Conservation (phyloP, 2,329 filamentous ascomycete species). For the Fusarium brevicatenulatum region DNA sequence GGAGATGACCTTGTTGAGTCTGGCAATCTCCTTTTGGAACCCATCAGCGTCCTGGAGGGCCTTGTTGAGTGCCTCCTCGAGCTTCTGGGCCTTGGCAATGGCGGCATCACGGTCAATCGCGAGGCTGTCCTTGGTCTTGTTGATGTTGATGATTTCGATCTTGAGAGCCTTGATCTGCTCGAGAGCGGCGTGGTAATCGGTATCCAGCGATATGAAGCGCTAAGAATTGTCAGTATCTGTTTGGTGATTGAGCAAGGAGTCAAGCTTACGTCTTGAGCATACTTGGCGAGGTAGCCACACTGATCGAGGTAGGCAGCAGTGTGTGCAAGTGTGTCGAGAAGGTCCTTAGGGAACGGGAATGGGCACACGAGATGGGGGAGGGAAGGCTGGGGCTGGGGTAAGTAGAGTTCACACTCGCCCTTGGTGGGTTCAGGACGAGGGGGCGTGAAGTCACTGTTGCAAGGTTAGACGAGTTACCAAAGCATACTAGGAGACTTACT, state of each 20-base stretch:
- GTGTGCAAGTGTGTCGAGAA: constrained; percentile 23
- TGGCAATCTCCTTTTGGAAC: not conserved
- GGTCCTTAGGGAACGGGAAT: constrained; percentile 19
- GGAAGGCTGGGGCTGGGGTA: constrained; percentile 16
- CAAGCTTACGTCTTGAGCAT: constrained; percentile 27
- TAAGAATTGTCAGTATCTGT: too few relatives aligned
- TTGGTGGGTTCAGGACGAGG: not conserved
- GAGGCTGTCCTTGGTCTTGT: not conserved
- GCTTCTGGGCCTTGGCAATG: rapidly evolving
- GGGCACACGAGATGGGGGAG: constrained; percentile 15
- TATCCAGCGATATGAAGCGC: too few relatives aligned
- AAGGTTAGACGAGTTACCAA: too few relatives aligned
- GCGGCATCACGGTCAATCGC: not conserved
- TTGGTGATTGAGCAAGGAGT: too few relatives aligned
- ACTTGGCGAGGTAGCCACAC: constrained; percentile 33
- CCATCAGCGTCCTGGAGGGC: not conserved
- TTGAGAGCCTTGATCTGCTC: constrained; percentile 4
- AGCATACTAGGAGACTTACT: too few relatives aligned
- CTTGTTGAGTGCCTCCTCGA: not conserved
- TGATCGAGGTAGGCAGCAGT: constrained; percentile 27
- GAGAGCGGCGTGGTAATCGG: not conserved
- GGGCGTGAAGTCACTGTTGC: constrained; percentile 16
- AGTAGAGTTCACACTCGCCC: constrained; percentile 22
- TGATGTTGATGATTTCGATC: constrained; percentile 1
- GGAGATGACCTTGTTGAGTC: not conserved